A percentile compares a stretch with the other conserved stretches of the same genome.
phyloP scores from a whole-genome alignment of 78 protist species.

The Polysphondylium violaceum region DNA sequence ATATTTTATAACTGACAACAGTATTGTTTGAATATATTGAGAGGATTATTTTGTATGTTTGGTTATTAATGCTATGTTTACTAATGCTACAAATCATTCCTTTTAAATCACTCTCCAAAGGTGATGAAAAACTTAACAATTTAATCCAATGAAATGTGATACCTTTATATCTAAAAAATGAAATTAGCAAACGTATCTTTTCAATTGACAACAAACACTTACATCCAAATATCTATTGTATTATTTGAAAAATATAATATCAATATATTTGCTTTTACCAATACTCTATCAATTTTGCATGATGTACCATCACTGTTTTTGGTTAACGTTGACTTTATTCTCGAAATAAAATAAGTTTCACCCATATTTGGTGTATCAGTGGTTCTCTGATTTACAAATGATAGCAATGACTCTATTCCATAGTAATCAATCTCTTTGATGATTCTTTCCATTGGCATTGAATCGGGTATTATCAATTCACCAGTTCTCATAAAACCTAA shows the following conservation, averaged over 20 bases:
- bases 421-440: constrained; percentile 31
- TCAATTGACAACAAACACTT: background rate
- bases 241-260: background rate
- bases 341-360: constrained; percentile 3
- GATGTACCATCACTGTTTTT: background rate
- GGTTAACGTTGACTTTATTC: background rate
- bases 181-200: background rate
- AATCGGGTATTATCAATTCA: background rate
- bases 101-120: constrained; percentile 22
- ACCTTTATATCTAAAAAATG: constrained; percentile 39
- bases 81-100: too few species aligned
- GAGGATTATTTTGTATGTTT: background rate
- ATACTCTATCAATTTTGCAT: background rate
- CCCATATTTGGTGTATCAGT: background rate
- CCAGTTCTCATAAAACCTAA: constrained; percentile 53
- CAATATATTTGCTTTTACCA: constrained; percentile 26
- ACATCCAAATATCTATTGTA: constrained; percentile 19
- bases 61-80: background rate
- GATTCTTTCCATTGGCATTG: background rate
- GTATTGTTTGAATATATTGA: background rate
- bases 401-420: background rate
- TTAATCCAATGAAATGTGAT: constrained; percentile 40
- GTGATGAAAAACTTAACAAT: background rate
- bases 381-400: background rate
- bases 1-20: background rate